Evolutionary conservation across 441 rosid genomes (phyloP).

Genomic region (Euphorbia celastroides): DNA sequence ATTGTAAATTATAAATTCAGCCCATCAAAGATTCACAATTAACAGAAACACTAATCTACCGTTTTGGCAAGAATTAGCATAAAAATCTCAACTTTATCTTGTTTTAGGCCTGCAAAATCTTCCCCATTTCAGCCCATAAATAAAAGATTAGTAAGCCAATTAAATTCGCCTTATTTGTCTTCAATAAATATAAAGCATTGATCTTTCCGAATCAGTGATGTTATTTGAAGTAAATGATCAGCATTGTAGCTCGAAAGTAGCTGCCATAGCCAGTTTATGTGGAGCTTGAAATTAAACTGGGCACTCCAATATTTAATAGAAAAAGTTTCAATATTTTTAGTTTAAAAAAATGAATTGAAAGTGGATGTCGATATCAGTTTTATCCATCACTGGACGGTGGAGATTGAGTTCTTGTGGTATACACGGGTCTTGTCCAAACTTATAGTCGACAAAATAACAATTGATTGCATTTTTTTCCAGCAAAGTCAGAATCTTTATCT

Average conservation of each 20-base stretch:
- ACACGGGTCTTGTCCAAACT: conserved; percentile 15
- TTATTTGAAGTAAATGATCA: background rate
- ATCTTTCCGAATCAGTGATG: no score
- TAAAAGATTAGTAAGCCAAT: background rate
- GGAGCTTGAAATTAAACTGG: background rate
- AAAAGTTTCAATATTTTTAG: no score
- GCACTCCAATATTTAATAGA: no score
- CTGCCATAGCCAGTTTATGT: background rate
- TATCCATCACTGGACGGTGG: background rate
- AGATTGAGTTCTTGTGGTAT: conserved; percentile 12
- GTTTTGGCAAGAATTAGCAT: background rate
- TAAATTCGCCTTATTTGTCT: background rate
- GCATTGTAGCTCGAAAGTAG: background rate
- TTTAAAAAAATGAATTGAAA: no score
- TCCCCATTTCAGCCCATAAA: background rate
- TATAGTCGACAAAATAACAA: conserved; percentile 3
- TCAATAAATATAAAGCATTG: no score
- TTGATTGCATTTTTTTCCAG: background rate
- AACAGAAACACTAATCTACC: background rate
- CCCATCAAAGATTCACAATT: background rate
- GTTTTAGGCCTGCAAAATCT: background rate
- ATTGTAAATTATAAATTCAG: background rate
- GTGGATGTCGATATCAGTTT: no score
- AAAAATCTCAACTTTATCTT: background rate
- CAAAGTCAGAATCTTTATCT: background rate